A percentile compares a stretch with the other conserved stretches of the same genome.
Evolutionary conservation across 2,329 filamentous ascomycete genomes (phyloP).

Genomic region (Pseudocercospora fuligena): DNA sequence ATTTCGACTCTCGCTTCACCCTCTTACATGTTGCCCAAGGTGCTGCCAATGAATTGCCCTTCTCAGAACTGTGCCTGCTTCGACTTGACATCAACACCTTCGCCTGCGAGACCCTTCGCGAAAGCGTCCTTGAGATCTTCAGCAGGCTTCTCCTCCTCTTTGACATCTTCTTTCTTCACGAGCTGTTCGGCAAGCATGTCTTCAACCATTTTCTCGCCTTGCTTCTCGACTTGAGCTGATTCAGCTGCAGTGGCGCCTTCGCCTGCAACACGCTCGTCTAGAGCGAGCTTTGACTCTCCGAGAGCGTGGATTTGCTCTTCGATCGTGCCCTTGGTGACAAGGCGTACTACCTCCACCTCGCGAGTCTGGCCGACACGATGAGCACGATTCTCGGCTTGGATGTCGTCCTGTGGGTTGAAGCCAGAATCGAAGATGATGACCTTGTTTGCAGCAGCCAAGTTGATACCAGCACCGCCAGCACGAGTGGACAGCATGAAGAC

Average conservation of each 20-base stretch:
- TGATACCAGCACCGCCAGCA: constrained; percentile 95
- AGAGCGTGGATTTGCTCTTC: constrained; percentile 93
- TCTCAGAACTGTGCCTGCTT: constrained; percentile 32
- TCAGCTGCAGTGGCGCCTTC: constrained; percentile 51
- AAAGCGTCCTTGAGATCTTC: constrained; percentile 50
- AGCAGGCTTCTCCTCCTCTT: constrained; percentile 20
- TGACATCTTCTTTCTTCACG: constrained; percentile 24
- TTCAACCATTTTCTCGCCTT: constrained; percentile 41
- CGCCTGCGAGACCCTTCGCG: constrained; percentile 46
- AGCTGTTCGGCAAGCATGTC: constrained; percentile 51
- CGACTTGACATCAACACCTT: constrained; percentile 45
- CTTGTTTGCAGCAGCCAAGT: constrained; percentile 93
- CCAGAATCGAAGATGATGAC: constrained; percentile 95
- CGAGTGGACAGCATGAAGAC: constrained; percentile 94
- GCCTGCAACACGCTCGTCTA: constrained; percentile 75
- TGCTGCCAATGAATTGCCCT: too few species aligned
- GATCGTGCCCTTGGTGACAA: constrained; percentile 81
- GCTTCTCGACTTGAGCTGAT: constrained; percentile 51
- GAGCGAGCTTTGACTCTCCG: constrained; percentile 88
- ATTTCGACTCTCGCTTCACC: not conserved
- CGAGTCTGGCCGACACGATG: constrained; percentile 91
- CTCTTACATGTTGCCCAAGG: too few species aligned
- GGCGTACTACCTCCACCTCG: constrained; percentile 85
- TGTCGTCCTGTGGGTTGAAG: constrained; percentile 98
- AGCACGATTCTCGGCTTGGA: constrained; percentile 97